These are phyloP conservation scores for Penicilliopsis zonata DNA, from an alignment of 495 filamentous ascomycete species.

Conservation along the genomic window DNA sequence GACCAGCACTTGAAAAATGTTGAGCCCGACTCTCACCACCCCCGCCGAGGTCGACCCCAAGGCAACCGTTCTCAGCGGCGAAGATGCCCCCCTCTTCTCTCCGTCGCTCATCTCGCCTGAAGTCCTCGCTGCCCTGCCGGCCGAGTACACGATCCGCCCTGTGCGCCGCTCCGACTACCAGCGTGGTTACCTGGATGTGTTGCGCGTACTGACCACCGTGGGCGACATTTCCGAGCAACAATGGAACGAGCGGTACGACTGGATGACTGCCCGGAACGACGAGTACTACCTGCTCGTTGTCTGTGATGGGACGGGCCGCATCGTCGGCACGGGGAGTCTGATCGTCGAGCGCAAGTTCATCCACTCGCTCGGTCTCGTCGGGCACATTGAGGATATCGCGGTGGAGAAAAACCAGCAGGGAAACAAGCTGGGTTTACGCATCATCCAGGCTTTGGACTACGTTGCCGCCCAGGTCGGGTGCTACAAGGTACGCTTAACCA, in stretches of 20 bases:
- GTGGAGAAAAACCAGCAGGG: constrained; percentile 90
- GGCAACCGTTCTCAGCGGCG: too few species aligned
- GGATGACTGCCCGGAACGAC: constrained; percentile 65
- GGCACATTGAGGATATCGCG: constrained; percentile 97
- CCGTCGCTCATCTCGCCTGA: constrained; percentile 63
- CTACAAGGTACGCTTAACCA: constrained; percentile 62
- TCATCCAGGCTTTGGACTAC: constrained; percentile 90
- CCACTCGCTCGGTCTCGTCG: constrained; percentile 47
- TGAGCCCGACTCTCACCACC: constrained; percentile 33
- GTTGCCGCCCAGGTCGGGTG: constrained; percentile 76
- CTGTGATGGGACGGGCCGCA: constrained; percentile 51
- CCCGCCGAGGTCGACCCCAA: constrained; percentile 38
- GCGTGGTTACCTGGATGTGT: constrained; percentile 68
- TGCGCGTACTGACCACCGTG: constrained; percentile 84
- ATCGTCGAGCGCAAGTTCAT: constrained; percentile 59
- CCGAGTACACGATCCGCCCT: constrained; percentile 73
- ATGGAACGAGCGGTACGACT: constrained; percentile 73
- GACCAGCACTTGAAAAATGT: constrained; percentile 7
- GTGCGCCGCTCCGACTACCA: constrained; percentile 67
- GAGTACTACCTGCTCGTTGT: constrained; percentile 81
- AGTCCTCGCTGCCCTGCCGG: constrained; percentile 59
- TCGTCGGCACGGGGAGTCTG: constrained; percentile 82
- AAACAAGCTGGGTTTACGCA: constrained; percentile 83
- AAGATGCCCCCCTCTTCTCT: constrained; percentile 57
- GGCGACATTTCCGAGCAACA: constrained; percentile 68